Evolutionary conservation across 179 eudicot genomes (phyloP).

Genomic region (Nepenthes alata): DNA sequence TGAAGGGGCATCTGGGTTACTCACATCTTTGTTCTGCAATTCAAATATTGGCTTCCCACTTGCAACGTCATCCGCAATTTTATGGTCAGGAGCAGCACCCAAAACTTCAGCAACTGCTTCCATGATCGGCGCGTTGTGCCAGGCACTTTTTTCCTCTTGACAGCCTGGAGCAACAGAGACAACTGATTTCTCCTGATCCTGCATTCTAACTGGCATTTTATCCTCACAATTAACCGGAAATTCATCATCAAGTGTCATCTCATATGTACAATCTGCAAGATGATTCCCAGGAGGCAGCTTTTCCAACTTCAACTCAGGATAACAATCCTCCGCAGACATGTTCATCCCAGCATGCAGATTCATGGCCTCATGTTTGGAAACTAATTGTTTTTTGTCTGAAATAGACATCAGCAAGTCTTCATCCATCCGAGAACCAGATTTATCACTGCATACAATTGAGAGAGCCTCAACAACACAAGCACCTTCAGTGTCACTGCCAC

Average conservation of each 20-base stretch:
- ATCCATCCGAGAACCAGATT: conserved; percentile 39
- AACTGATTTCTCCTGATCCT: conserved; percentile 10
- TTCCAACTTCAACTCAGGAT: conserved; percentile 13
- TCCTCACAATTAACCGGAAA: conserved; percentile 8
- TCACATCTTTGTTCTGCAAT: conserved; percentile 3
- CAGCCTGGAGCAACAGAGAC: conserved; percentile 9
- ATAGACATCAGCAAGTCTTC: conserved; percentile 30
- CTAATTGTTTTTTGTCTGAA: conserved; percentile 18
- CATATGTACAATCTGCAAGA: conserved; percentile 13
- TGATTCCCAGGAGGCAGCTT: conserved; percentile 11
- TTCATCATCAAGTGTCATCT: conserved; percentile 11
- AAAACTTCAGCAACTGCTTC: conserved; percentile 8
- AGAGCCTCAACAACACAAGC: conserved; percentile 51
- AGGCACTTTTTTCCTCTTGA: conserved; percentile 1
- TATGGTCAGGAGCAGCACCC: conserved; percentile 8
- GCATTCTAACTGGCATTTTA: conserved; percentile 1
- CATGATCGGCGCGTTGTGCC: conserved; percentile 9
- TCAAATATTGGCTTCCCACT: conserved; percentile 11
- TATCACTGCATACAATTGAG: conserved; percentile 37
- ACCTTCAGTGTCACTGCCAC: conserved; percentile 60
- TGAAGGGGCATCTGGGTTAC: conserved; percentile 6
- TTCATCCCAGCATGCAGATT: conserved; percentile 21
- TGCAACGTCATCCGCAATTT: conserved; percentile 9
- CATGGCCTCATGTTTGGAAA: conserved; percentile 19
- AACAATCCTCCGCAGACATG: no score